Conservation (phyloP, 1,139 yeast genomes). For the Kluyveromyces sp. region DNA sequence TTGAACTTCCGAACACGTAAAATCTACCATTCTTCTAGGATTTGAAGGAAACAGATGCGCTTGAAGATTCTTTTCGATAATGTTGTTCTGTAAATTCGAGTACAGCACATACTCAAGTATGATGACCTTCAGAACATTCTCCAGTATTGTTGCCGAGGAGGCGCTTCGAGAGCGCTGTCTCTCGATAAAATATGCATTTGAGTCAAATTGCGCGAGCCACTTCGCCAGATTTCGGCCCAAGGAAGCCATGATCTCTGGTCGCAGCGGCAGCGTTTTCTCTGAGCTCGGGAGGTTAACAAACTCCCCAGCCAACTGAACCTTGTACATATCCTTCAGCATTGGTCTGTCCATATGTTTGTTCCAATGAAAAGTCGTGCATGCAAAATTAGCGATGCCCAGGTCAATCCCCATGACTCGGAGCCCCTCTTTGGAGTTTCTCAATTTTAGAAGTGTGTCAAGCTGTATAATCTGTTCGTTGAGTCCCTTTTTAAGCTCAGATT, state of each 20-base stretch:
- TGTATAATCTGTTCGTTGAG: conserved; percentile 14
- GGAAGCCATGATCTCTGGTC: conserved; percentile 20
- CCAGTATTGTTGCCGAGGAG: conserved; percentile 42
- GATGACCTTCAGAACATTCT: conserved; percentile 45
- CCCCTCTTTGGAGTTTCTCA: conserved; percentile 13
- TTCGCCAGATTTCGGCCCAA: conserved; percentile 17
- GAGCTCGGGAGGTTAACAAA: conserved; percentile 19
- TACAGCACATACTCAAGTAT: conserved; percentile 46
- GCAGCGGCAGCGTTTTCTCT: conserved; percentile 8
- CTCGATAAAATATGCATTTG: conserved; percentile 45
- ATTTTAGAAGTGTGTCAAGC: conserved; percentile 10
- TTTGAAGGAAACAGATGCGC: conserved; percentile 31
- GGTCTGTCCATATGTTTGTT: conserved; percentile 26
- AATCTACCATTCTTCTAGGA: conserved; percentile 38
- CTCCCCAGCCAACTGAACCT: conserved; percentile 36
- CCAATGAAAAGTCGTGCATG: conserved; percentile 27
- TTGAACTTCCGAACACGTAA: conserved; percentile 30
- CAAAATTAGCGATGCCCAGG: conserved; percentile 41
- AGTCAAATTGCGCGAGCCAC: conserved; percentile 17
- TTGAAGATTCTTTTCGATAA: not conserved
- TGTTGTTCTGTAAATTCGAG: conserved; percentile 29
- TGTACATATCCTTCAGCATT: conserved; percentile 37
- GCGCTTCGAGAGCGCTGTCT: conserved; percentile 47
- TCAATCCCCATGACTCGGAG: conserved; percentile 36
- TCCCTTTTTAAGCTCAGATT: conserved; percentile 12